Conservation (phyloP, 345 rosid genomes). For the Syzygium aromaticum region DNA sequence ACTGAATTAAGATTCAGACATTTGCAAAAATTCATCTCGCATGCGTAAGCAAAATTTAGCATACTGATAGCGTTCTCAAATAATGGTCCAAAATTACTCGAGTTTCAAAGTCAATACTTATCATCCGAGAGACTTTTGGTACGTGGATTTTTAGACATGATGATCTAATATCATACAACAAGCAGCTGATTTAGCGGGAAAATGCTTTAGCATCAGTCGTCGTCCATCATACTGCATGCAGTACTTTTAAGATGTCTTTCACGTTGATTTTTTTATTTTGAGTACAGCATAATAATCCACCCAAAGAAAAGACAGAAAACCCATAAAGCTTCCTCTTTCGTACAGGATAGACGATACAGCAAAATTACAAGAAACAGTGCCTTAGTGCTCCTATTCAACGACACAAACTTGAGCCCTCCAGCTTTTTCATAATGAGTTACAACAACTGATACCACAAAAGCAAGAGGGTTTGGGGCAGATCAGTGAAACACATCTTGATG, state of each 20-base stretch:
- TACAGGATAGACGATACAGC: not conserved
- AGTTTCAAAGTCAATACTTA: not conserved
- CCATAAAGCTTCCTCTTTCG: not conserved
- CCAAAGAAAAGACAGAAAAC: not conserved
- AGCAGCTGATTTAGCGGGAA: not conserved
- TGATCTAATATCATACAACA: not conserved
- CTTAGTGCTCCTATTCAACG: slow-evolving; percentile 2
- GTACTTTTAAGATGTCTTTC: not conserved
- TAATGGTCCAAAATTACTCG: not conserved
- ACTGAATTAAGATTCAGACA: not conserved
- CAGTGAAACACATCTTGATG: not conserved
- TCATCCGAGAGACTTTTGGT: not conserved
- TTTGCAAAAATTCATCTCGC: not conserved
- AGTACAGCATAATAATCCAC: not conserved
- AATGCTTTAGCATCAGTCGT: not conserved
- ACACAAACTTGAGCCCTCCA: not conserved
- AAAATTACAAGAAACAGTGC: not conserved
- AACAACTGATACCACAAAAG: not conserved
- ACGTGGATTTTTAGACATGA: not conserved
- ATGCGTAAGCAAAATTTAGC: not conserved
- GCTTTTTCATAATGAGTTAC: not conserved
- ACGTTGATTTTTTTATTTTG: not conserved
- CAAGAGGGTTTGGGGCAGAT: not conserved
- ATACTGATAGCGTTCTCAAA: not conserved
- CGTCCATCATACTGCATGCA: not conserved